Base-by-base conservation (phyloP, 805 yeast species). In the Sugiyamaella americana region DNA sequence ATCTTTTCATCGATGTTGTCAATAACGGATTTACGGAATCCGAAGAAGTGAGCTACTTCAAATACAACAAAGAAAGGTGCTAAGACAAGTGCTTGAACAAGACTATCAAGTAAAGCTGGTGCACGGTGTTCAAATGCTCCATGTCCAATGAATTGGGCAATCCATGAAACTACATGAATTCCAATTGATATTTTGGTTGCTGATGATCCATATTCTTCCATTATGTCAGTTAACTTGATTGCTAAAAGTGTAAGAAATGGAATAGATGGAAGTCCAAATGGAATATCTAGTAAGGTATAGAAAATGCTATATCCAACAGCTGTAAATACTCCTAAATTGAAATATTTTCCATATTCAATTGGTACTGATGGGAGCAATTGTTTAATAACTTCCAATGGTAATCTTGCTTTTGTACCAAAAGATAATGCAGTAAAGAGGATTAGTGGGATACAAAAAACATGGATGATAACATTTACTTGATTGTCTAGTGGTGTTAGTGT, bases 11-110 rank as follows among this genome's bases (percentile, higher is more conserved):
- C 73, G 72, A 83, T 78, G 4, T 60, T 56, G 47, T 66, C 69
- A 49, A 78, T 70, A 46, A 82, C 63, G 22, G 74, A 77, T 44
- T 63, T 64, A 55, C 78, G 71, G 58, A 67, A 75, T 0, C 96
- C 96, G n/a, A 80, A 55, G 47, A 67, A 62, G 57, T 87, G 86
- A 11, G 85, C 72, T 2, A 82, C 58, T 62, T 93, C 98, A 62
- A 81, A 86, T 11, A 81, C 68, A 3, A 88, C 95, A 61, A 91
- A 89, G 59, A 78, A 87, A 1, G 98, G 98, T 1, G 98, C 98
- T 51, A 89, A 69, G 0, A 91, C 87, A 17, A 91, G 62, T 3
- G 97, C 93, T 60, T 88, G 97, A 3, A 82, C 67, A 39, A 87
- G 68, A 59, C 82, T 89, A 58, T 89, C 96, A 36, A 87, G 62